Base-by-base conservation (phyloP, 768 basidiomycete genomes). In the Mycena vitilis region DNA sequence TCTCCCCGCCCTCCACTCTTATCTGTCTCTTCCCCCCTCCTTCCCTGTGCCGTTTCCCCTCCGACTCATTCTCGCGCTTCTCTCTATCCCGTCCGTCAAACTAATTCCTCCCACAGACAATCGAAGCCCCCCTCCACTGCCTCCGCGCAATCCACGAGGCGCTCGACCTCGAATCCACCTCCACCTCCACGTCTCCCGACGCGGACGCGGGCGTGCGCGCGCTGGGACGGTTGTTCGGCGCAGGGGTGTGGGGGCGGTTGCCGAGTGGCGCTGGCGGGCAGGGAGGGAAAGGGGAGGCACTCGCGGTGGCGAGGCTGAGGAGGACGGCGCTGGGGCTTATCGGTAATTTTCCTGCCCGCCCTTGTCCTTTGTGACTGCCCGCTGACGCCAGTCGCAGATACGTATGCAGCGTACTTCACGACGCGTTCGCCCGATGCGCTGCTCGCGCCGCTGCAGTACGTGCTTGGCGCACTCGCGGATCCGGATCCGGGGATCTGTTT, bases 141-240 rank as follows among this genome's bases (percentile, higher is more conserved):
- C 84, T 97, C 45, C 90, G 91, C 81, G 91, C 91, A 8, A 85
- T 95, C 11, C 94, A 96, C 73, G 96, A 98, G 82, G 95, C 95
- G 0, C 84, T 96, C 34, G 86, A 87, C 67, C 77, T 86, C 60
- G 85, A 85, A 51, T 82, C 81, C 12, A 18, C 45, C n/a, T 44
- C 25, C 23, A 12, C 60, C 48, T 20, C 48, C 22, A 23, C 44
- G 22, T n/a, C 58, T 42, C 15, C 56, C 40, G 18, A 37, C 20
- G 23, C 5, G 7, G 16, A 12, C 4, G 15, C 22, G 23, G 13
- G 54, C 30, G 48, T 16, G 8, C 20, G 20, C 12, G 53, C 59
- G 52, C 81, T 95, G 4, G 77, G 81, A 25, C 85, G 86, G 12
- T 71, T 98, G 16, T 96, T 96, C 75, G 88, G 88, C n/a, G 81